Evolutionary conservation across 2,329 filamentous ascomycete genomes (phyloP).

Genomic region (Fusarium sp.): DNA sequence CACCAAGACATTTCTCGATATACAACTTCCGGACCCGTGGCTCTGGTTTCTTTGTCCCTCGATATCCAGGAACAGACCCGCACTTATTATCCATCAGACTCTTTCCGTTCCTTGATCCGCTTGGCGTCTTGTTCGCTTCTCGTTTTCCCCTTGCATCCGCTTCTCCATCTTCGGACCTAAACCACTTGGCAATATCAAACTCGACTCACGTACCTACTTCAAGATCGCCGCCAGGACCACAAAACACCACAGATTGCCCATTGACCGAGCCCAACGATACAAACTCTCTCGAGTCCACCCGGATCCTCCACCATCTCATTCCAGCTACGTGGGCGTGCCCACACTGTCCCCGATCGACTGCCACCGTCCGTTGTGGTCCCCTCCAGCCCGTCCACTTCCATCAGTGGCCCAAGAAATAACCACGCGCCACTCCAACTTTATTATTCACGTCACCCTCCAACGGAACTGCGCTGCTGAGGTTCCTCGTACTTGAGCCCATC

Average conservation of each 20-base stretch:
- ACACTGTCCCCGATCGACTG: neutral
- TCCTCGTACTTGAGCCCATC: neutral
- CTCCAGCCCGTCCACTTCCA: constrained; percentile 10
- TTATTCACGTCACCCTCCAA: constrained; percentile 4
- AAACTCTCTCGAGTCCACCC: neutral
- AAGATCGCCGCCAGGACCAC: neutral
- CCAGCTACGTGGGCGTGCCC: neutral
- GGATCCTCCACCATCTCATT: neutral
- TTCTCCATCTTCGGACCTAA: neutral
- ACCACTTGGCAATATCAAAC: neutral
- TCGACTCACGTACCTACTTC: neutral
- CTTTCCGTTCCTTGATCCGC: neutral
- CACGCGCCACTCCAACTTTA: constrained; percentile 25
- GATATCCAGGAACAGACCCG: neutral
- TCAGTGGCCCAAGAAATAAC: constrained; percentile 13
- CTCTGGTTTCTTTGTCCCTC: neutral
- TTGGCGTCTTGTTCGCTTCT: neutral
- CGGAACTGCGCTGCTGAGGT: neutral
- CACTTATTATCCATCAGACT: neutral
- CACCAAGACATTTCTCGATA: neutral
- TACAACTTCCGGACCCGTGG: neutral
- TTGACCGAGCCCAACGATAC: neutral
- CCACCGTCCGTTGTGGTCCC: neutral
- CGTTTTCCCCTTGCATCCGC: neutral
- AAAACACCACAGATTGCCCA: neutral